Percentiles rank a stretch among this genome's conserved stretches.
These are phyloP conservation scores for Straminergon stramineum DNA, from an alignment of 225 moss, liverwort and hornwort species.

Conservation along the genomic window DNA sequence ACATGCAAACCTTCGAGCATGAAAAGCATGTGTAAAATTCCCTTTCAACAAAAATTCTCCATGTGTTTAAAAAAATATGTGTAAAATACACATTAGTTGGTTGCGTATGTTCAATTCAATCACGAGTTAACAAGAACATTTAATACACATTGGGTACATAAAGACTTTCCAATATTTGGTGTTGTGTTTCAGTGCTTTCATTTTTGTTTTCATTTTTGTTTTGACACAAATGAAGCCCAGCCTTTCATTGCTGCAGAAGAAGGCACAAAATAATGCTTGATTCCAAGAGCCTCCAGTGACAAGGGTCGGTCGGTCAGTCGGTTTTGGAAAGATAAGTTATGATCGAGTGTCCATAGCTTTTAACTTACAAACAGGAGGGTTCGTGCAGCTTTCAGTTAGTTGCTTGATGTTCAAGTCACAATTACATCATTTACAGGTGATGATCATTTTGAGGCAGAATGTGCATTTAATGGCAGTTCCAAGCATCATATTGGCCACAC, in stretches of 20 bases:
- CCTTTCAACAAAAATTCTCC: no score
- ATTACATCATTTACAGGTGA: background rate
- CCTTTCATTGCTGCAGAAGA: no score
- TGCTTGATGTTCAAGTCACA: background rate
- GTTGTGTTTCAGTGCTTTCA: no score
- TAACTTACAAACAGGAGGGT: background rate
- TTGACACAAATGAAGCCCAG: background rate
- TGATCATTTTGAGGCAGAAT: background rate
- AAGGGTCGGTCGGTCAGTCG: no score
- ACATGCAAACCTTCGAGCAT: background rate
- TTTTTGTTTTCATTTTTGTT: background rate
- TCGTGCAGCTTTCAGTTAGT: background rate
- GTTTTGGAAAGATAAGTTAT: background rate
- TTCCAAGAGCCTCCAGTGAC: background rate
- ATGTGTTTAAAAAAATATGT: no score
- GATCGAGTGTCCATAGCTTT: background rate
- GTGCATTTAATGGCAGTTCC: background rate
- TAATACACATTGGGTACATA: background rate
- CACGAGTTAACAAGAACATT: background rate
- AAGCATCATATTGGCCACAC: background rate
- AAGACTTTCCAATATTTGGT: background rate
- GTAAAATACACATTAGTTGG: no score
- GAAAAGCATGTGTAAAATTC: background rate
- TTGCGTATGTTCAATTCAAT: background rate
- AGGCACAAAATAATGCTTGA: background rate